These are phyloP conservation scores for Coleophoma cylindrospora DNA, from an alignment of 2,329 filamentous ascomycete genomes.

Conservation along the genomic window DNA sequence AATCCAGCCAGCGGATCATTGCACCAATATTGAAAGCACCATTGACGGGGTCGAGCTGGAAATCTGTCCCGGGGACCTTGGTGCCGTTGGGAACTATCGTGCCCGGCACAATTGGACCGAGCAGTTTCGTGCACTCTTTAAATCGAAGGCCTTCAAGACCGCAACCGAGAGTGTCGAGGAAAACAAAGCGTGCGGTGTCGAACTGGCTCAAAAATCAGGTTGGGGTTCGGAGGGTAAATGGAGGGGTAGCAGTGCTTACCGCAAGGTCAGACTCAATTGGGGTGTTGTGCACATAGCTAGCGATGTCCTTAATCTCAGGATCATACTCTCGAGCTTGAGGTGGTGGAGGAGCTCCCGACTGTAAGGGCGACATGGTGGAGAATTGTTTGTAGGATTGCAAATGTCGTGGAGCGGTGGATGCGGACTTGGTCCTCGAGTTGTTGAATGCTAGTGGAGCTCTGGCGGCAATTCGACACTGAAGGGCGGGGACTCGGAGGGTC, in stretches of 20 bases:
- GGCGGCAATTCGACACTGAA: constrained; percentile 21
- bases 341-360: constrained; percentile 41
- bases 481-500: constrained; percentile 19
- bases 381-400: constrained; percentile 22
- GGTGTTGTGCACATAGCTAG: constrained; percentile 89
- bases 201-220: constrained; percentile 49
- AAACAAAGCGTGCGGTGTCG: constrained; percentile 93
- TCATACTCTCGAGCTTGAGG: constrained; percentile 65
- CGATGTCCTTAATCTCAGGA: constrained; percentile 91
- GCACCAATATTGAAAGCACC: constrained; percentile 98
- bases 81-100: constrained; percentile 89
- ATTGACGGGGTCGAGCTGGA: constrained; percentile 91
- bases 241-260: constrained; percentile 51
- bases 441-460: constrained; percentile 21
- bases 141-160: constrained; percentile 94
- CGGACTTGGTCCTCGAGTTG: constrained; percentile 12
- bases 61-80: constrained; percentile 85
- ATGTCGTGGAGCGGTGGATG: constrained; percentile 11
- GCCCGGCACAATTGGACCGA: constrained; percentile 86
- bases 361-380: constrained; percentile 29
- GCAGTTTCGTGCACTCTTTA: constrained; percentile 91
- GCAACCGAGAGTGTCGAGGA: constrained; percentile 94
- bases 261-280: constrained; percentile 87
- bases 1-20: constrained; percentile 99
- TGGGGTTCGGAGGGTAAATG: neutral